Evolutionary conservation across 306 rosid species (phyloP), one percentile per base, ranked within the genome.

Genomic region (Prunus mongolica): DNA sequence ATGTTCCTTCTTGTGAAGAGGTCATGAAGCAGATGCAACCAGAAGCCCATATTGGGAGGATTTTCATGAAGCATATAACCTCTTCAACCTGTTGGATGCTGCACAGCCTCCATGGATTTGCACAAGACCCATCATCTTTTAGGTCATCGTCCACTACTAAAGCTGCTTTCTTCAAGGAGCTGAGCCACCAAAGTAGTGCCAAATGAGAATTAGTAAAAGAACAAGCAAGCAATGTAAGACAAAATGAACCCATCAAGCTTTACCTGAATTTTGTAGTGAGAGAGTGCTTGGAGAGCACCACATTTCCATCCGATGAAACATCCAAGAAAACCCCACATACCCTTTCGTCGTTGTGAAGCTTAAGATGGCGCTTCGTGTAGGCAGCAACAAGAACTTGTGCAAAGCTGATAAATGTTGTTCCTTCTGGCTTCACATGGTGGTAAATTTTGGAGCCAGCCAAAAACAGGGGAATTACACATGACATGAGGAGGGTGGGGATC

Each of bases 31-130:
- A 79, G 5, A 90, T 76, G 44, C 83, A 76, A 2, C 91, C 89
- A 2, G 96, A 71, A 0, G 81, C 82, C 89, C 90, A 88, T 1
- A 90, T 65, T 54, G 97, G 96, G 25, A 80, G 30, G 4, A 85
- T 76, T 81, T 89, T 82, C 0, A 77, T 25, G 6, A 91, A 1
- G 76, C 88, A 88, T 86, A 87, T 88, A 0, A 90, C 70, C 34
- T 93, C 94, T 82, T 91, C 97, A 0, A 93, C 93, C 60, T 87
- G 84, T 12, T 90, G 96, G 0, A 92, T 81, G 88, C 87, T 81
- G 0, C 82, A 83, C 0, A 94, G 80, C 8, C 76, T 78, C 97
- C 95, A 87, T 0, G 78, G 24, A 68, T 90, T 78, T 19, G 45
- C 67, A n/a, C 81, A 41, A 22, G 60, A 82, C 11, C 98, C 92